These are phyloP conservation scores for Citrullus colocynthis DNA, from an alignment of 306 rosid species.

Conservation along the genomic window DNA sequence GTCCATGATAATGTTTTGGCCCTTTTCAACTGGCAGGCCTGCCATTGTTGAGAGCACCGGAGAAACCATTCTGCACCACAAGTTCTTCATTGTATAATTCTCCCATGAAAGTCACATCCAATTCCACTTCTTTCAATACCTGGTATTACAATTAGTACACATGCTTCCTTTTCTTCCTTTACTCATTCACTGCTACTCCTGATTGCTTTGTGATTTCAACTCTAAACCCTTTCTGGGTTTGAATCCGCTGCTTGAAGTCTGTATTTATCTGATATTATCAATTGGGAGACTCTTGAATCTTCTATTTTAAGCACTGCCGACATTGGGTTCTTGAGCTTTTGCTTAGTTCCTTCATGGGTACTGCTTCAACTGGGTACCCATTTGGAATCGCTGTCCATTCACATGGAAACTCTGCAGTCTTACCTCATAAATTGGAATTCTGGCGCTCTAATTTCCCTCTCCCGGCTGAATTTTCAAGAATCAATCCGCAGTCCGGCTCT, in stretches of 20 bases:
- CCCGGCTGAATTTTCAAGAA: conserved; percentile 30
- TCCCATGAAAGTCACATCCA: neutral
- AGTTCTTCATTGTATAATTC: neutral
- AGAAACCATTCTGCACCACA: conserved; percentile 2
- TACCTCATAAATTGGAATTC: conserved; percentile 17
- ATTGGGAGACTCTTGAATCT: neutral
- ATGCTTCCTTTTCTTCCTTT: neutral
- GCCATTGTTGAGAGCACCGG: neutral
- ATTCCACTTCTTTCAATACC: neutral
- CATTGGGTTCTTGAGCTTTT: neutral
- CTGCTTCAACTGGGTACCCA: conserved; percentile 35
- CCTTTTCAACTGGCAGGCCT: neutral
- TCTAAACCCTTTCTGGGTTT: neutral
- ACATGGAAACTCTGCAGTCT: conserved; percentile 16
- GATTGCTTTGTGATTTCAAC: neutral
- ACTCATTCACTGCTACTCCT: neutral
- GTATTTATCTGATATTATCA: neutral
- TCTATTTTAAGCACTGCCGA: neutral
- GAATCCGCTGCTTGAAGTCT: neutral
- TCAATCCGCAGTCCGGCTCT: conserved; percentile 21
- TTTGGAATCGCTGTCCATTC: conserved; percentile 25
- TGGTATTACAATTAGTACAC: neutral
- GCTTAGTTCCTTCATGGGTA: conserved; percentile 24
- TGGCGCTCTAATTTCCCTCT: conserved; percentile 28
- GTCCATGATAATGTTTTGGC: neutral